Percentiles rank a stretch among this genome's conserved stretches.
phyloP scores from a whole-genome alignment of 1,284 basidiomycete species.

The Crepidotus sp. region DNA sequence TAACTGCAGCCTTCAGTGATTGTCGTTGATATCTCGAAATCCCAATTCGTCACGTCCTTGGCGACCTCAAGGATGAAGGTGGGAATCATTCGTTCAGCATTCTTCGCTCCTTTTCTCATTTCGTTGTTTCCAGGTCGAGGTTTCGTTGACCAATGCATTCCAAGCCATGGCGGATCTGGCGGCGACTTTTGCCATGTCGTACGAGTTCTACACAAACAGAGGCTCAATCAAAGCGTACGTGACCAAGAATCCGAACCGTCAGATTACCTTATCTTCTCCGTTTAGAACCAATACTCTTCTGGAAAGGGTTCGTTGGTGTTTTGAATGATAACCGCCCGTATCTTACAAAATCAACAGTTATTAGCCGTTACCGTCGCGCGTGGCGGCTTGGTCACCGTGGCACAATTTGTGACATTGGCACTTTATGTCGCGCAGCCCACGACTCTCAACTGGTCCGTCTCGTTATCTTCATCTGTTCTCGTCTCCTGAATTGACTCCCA shows the following conservation, averaged over 20 bases:
- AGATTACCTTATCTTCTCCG: not conserved
- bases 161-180: constrained; percentile 1
- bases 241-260: not conserved
- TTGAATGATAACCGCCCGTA: not conserved
- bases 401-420: constrained; percentile 5
- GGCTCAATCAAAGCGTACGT: constrained; percentile 4
- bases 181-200: not conserved
- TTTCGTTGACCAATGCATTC: constrained; percentile 2
- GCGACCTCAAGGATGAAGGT: constrained; percentile 5
- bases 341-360: not conserved
- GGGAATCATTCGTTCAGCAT: too few species aligned
- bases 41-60: not conserved
- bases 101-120: not conserved
- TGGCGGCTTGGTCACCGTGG: constrained; percentile 3
- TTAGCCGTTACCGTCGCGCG: constrained; percentile 3
- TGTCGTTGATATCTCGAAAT: not conserved
- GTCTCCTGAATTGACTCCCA: not conserved
- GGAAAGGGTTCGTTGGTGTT: not conserved
- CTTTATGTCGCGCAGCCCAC: constrained; percentile 7
- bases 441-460: constrained; percentile 1
- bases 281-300: constrained; percentile 4
- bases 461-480: not conserved
- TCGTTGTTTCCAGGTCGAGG: not conserved
- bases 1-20: not conserved
- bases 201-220: not conserved